Percentiles rank a stretch among this genome's conserved stretches.
phyloP scores from a whole-genome alignment of 495 filamentous ascomycete genomes.

The Xylaria intraflava region DNA sequence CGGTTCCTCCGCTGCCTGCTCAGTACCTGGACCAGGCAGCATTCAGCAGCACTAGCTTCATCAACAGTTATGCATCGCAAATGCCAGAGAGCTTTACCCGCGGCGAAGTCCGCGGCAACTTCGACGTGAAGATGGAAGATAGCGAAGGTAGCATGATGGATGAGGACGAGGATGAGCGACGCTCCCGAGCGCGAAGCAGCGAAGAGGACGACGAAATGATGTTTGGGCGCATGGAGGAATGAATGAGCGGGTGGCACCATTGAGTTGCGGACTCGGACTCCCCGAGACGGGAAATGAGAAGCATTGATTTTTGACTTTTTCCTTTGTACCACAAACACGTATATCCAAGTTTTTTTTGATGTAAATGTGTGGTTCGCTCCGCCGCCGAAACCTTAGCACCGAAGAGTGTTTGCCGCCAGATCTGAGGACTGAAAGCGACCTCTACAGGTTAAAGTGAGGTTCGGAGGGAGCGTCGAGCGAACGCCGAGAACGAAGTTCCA shows the following conservation, averaged over 20 bases:
- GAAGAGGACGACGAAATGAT: conserved; percentile 88
- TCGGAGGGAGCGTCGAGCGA: conserved; percentile 54
- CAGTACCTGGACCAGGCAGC: conserved; percentile 53
- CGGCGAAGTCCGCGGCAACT: conserved; percentile 34
- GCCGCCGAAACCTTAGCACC: conserved; percentile 51
- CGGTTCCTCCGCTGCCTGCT: conserved; percentile 76
- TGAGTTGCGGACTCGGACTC: conserved; percentile 3
- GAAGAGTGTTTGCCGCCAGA: conserved; percentile 42
- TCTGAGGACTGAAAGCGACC: conserved; percentile 18
- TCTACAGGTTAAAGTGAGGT: conserved; percentile 58
- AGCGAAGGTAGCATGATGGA: conserved; percentile 60
- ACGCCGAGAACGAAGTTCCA: conserved; percentile 29
- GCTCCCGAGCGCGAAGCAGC: conserved; percentile 57
- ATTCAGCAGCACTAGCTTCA: conserved; percentile 42
- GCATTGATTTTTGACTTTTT: conserved; percentile 22
- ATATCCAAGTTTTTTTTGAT: conserved; percentile 39
- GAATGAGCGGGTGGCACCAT: conserved; percentile 47
- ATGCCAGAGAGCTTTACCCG: conserved; percentile 45
- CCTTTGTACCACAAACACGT: conserved; percentile 38
- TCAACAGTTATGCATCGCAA: conserved; percentile 47
- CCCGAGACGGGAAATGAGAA: conserved; percentile 22
- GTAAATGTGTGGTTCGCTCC: conserved; percentile 46
- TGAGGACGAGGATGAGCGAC: conserved; percentile 72
- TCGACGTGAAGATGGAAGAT: conserved; percentile 64
- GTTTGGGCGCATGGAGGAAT: conserved; percentile 96